phyloP scores from a whole-genome alignment of 345 rosid species.

The Cardamine chenopodiifolia region DNA sequence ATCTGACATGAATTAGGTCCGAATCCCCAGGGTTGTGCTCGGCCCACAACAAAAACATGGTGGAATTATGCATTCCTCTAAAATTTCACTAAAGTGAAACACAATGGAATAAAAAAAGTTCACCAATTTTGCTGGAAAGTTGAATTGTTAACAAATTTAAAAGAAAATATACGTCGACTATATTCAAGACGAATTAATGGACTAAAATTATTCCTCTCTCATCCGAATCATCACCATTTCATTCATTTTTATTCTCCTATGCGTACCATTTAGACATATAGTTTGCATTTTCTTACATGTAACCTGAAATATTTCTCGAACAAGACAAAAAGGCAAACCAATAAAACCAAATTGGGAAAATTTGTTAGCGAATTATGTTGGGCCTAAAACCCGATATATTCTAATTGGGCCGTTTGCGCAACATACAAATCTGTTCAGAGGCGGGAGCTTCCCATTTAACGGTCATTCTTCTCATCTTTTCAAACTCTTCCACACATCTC shows the following conservation, averaged over 20 bases:
- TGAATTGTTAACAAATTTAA: background rate
- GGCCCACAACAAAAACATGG: too few relatives aligned
- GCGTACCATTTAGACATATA: background rate
- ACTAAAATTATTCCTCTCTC: background rate
- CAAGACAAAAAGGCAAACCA: background rate
- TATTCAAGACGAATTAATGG: too few relatives aligned
- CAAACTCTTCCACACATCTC: constrained; percentile 61
- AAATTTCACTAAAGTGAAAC: background rate
- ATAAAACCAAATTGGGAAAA: background rate
- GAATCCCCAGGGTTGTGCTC: too few relatives aligned
- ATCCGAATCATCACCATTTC: too few relatives aligned
- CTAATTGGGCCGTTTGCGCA: constrained; percentile 42
- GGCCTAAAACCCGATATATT: background rate
- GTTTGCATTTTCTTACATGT: background rate
- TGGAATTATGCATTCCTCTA: background rate
- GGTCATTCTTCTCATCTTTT: constrained; percentile 50
- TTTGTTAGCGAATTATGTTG: constrained; percentile 17
- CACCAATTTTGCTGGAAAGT: background rate
- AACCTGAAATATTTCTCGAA: background rate
- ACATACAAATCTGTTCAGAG: constrained; percentile 58
- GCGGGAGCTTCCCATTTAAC: constrained; percentile 73
- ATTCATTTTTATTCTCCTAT: too few relatives aligned
- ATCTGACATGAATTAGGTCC: too few relatives aligned
- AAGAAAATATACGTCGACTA: too few relatives aligned
- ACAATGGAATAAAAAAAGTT: too few relatives aligned